Evolutionary conservation across 345 rosid species (phyloP), one percentile per base, ranked within the genome.

Genomic region (Leavenworthia alabamica): DNA sequence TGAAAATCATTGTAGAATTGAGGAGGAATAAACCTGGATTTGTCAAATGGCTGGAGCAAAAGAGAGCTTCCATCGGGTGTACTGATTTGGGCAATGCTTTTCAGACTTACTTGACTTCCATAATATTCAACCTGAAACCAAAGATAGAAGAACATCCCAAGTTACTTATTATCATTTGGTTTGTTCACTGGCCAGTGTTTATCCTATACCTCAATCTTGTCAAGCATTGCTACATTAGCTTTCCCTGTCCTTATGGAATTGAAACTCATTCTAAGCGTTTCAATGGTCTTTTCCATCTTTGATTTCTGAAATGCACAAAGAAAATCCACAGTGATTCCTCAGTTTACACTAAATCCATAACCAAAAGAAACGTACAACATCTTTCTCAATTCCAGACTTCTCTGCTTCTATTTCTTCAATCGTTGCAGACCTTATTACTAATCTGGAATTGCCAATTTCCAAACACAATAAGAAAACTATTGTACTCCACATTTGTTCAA

Each of bases 231-330:
- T 1, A 81, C 89, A 64, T 85, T 92, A 3, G 97, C 59, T 80
- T 94, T 78, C 40, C 95, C 98, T 1, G 98, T 92, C 77, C 98
- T 84, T 37, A 83, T 73, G 37, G 97, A 81, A 73, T 83, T 93
- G 77, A 89, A 93, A 73, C 84, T 85, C 23, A 78, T 60, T 13
- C 89, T 73, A 66, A 89, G 78, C 1, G 80, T 80, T 27, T 92
- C 98, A 46, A 89, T 83, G 12, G 95, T 82, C 86, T 80, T 92
- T 32, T 92, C 98, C 98, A 92, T 89, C 82, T 87, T 89, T 20
- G 77, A 66, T 81, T 78, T 89, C 98, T 92, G 51, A 65, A 57
- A 64, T 52, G 9, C 11, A 60, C 40, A 6, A 40, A 14, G 15
- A 26, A 6, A 27, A n/a, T 5, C 36, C 22, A 14, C 4, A 48